Evolutionary conservation across 257 asterid species (phyloP), one percentile per base, ranked within the genome.

Genomic region (Coffea canephora): DNA sequence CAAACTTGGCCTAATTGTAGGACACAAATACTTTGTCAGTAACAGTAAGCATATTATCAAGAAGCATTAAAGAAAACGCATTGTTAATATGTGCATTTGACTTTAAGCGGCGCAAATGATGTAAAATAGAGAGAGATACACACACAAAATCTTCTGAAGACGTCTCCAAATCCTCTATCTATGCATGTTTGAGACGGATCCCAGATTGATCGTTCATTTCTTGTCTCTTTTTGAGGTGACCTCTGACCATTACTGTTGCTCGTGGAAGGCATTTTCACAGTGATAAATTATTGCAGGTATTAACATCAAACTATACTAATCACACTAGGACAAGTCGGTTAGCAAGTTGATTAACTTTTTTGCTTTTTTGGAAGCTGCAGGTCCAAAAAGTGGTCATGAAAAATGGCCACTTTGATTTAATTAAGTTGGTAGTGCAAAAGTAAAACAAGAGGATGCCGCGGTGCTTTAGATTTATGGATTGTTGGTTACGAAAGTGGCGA

Each of bases 391-490:
- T 46, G 18, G 43, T 59, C 3, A 79, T 18, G 31, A 39, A 71
- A 71, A 71, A n/a, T 21, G 66, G 66, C 50, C 62, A 78, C 78
- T 73, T 64, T 73, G 8, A 27, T 31, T 79, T 43, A 16, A 70
- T 57, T 45, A 36, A 18, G 12, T 49, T 45, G 8, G 69, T 27
- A 73, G 36, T 45, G 52, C 77, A 5, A 59, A 5, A 43, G 14
- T n/a, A 49, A 73, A 73, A 12, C 25, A 46, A 16, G 52, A 11
- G 43, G 39, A 61, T 25, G 54, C 82, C 78, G 77, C 73, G 72
- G 78, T 61, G 78, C 66, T 79, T 43, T 48, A 31, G 46, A 71
- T 39, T 71, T 74, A 76, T 62, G 45, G 66, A 61, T 61, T 13
- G 2, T 61, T 61, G 8, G 64, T 18, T 57, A 5, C 64, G 18